Conservation (phyloP, 1,284 basidiomycete species). For the Rugiboletus extremiorientalis region DNA sequence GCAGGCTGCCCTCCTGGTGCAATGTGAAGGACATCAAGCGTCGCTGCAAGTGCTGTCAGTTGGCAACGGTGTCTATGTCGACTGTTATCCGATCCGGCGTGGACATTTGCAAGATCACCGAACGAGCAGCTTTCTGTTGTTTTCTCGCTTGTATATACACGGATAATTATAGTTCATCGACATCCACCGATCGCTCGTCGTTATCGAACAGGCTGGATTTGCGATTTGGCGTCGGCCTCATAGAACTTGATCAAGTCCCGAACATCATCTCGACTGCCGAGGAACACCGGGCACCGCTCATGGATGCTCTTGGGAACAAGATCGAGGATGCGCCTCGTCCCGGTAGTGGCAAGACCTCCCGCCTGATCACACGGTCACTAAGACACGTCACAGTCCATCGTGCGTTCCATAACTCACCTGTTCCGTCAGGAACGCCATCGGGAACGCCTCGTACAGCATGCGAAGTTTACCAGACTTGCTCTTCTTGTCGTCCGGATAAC, state of each 20-base stretch:
- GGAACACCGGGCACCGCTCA: conserved; percentile 91
- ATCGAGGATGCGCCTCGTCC: conserved; percentile 89
- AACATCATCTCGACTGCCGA: conserved; percentile 95
- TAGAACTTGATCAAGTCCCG: conserved; percentile 87
- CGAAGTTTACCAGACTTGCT: conserved; percentile 94
- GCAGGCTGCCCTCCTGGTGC: no score
- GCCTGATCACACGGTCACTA: conserved; percentile 52
- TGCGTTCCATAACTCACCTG: conserved; percentile 56
- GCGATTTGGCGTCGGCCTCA: conserved; percentile 32
- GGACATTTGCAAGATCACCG: no score
- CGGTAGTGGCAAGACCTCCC: conserved; percentile 95
- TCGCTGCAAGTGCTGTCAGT: neutral
- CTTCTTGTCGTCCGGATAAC: conserved; percentile 98
- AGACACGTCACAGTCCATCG: neutral
- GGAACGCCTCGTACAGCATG: conserved; percentile 97
- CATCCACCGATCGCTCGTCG: neutral
- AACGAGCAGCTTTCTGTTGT: neutral
- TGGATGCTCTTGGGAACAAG: conserved; percentile 90
- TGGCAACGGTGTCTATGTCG: neutral
- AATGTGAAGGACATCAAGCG: neutral
- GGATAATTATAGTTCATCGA: neutral
- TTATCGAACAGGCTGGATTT: conserved; percentile 6
- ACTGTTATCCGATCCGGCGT: neutral
- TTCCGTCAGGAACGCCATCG: conserved; percentile 97
- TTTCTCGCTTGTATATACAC: conserved; percentile 5